phyloP scores from a whole-genome alignment of 2,329 filamentous ascomycete species.

The Pyricularia sp. region DNA sequence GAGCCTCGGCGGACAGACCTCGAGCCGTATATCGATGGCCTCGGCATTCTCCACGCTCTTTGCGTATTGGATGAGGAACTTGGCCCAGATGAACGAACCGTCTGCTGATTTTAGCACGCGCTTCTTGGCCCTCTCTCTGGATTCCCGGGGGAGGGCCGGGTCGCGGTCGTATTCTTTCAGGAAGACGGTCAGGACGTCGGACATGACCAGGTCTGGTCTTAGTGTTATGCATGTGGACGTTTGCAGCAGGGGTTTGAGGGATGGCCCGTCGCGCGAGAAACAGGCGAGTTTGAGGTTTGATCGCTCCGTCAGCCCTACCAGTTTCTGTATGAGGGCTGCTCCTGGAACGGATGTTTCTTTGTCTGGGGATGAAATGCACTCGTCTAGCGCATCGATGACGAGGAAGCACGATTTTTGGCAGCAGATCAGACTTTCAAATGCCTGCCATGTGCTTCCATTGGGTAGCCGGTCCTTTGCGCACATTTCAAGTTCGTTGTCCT shows the following conservation, averaged over 20 bases:
- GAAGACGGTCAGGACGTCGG: background rate
- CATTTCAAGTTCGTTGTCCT: background rate
- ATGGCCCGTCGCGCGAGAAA: background rate
- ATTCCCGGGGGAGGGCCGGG: background rate
- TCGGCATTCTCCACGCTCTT: background rate
- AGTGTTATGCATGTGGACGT: background rate
- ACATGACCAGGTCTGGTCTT: background rate
- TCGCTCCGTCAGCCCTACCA: background rate
- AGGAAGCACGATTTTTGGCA: background rate
- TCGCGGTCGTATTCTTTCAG: background rate
- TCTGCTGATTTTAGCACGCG: background rate
- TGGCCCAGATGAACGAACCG: background rate
- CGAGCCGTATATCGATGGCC: constrained; percentile 2
- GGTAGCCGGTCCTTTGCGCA: background rate
- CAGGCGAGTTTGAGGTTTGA: background rate
- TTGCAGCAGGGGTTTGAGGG: background rate
- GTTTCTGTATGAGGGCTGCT: background rate
- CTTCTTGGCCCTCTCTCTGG: background rate
- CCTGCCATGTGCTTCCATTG: background rate
- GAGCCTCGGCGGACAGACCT: background rate
- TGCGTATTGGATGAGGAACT: background rate
- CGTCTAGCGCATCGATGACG: background rate
- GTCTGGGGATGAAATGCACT: background rate
- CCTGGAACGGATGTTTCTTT: background rate
- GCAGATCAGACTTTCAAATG: background rate